Percentiles rank a stretch among this genome's conserved stretches.
phyloP scores from a whole-genome alignment of 2,329 filamentous ascomycete species.

The Diplodia corticola region DNA sequence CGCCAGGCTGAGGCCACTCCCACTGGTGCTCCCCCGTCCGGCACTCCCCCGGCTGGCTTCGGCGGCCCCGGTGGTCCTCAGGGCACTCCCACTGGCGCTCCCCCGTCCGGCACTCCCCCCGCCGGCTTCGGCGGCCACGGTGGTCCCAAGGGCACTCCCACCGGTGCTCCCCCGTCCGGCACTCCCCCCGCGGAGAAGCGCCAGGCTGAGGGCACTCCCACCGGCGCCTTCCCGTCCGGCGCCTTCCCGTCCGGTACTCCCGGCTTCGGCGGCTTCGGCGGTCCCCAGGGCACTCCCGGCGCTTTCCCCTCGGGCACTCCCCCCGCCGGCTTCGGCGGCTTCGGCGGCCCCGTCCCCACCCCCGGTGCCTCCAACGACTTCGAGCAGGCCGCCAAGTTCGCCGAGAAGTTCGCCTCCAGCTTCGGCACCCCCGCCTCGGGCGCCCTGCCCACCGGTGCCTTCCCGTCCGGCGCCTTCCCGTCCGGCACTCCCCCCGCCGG shows the following conservation, averaged over 20 bases:
- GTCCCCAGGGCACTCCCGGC: neutral
- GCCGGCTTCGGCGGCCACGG: neutral
- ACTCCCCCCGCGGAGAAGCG: too few species aligned
- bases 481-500: neutral
- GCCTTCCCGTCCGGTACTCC: neutral
- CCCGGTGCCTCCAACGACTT: neutral
- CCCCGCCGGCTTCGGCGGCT: neutral
- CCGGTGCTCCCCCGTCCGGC: neutral
- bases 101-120: neutral
- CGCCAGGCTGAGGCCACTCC: neutral
- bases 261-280: neutral
- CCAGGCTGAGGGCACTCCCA: neutral
- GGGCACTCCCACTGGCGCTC: neutral
- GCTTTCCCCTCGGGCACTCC: neutral
- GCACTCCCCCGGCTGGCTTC: neutral
- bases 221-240: neutral
- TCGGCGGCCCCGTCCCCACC: neutral
- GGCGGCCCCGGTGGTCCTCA: neutral
- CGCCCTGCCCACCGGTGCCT: neutral
- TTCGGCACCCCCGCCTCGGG: neutral
- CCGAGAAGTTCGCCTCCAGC: conserved; percentile 1
- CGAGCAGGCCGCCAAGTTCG: conserved; percentile 10
- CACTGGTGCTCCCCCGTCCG: neutral
- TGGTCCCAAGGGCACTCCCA: neutral
- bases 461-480: neutral